phyloP scores from a whole-genome alignment of 1,139 yeast genomes.

The Yamadazyma atlantica region DNA sequence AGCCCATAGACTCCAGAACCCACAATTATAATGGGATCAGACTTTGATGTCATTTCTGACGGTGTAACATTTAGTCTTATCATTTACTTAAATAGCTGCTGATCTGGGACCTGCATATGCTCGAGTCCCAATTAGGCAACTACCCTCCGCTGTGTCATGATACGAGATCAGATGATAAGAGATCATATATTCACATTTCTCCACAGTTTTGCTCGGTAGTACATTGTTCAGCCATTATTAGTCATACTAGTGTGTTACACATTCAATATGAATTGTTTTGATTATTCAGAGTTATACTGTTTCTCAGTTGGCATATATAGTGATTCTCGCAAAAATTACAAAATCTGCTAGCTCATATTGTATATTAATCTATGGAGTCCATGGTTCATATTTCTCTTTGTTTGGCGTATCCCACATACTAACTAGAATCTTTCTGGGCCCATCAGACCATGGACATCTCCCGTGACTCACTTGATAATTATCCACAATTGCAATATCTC shows the following conservation, averaged over 20 bases:
- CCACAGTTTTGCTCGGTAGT: too few relatives aligned
- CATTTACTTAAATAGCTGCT: background rate
- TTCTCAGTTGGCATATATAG: too few relatives aligned
- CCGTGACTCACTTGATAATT: constrained; percentile 33
- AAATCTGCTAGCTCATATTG: too few relatives aligned
- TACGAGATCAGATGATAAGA: too few relatives aligned
- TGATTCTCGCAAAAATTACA: background rate
- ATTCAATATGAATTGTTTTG: too few relatives aligned
- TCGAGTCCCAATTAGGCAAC: background rate
- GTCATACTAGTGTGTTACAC: too few relatives aligned
- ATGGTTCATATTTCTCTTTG: background rate
- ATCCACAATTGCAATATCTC: constrained; percentile 30
- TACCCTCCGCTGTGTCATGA: background rate
- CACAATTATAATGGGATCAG: constrained; percentile 6
- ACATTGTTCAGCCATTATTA: too few relatives aligned
- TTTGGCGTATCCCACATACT: constrained; percentile 21
- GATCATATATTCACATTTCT: too few relatives aligned
- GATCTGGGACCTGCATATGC: background rate
- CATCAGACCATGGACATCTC: constrained; percentile 18
- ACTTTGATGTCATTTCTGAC: background rate
- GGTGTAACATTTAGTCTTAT: background rate
- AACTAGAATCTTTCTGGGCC: constrained; percentile 18
- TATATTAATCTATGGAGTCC: background rate
- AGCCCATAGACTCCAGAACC: constrained; percentile 15
- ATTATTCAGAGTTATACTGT: too few relatives aligned